Evolutionary conservation across 768 basidiomycete species (phyloP).

Genomic region (Obba rivulosa): DNA sequence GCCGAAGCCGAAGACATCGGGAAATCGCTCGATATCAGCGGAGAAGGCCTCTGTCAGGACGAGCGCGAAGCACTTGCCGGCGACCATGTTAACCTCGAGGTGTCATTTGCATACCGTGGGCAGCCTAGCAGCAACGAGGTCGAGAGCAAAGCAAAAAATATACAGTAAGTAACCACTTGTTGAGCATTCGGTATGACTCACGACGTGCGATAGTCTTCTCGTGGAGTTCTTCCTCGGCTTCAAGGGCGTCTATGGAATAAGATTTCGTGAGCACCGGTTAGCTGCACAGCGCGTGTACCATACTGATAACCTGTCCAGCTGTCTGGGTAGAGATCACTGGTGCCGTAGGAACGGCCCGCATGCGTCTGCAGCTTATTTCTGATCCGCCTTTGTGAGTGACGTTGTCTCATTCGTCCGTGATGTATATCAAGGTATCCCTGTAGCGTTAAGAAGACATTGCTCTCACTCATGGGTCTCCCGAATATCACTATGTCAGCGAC

Average conservation of each 20-base stretch:
- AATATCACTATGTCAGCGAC: slow-evolving; percentile 58
- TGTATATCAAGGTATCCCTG: background rate
- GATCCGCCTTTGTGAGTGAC: slow-evolving; percentile 51
- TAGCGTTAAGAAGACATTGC: slow-evolving; percentile 39
- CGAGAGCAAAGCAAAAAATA: slow-evolving; percentile 42
- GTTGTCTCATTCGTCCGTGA: background rate
- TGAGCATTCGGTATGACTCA: too few relatives aligned
- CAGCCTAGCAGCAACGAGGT: slow-evolving; percentile 36
- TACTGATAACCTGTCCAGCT: slow-evolving; percentile 35
- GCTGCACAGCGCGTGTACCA: background rate
- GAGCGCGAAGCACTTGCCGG: slow-evolving; percentile 30
- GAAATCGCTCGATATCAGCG: slow-evolving; percentile 5
- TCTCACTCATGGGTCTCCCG: slow-evolving; percentile 71
- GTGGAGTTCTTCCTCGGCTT: slow-evolving; percentile 64
- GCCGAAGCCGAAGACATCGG: slow-evolving; percentile 25
- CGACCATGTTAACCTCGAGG: slow-evolving; percentile 60
- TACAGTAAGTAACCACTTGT: slow-evolving; percentile 31
- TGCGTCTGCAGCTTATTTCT: slow-evolving; percentile 70
- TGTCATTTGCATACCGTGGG: slow-evolving; percentile 64
- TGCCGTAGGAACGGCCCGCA: slow-evolving; percentile 54
- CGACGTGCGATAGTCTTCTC: slow-evolving; percentile 35
- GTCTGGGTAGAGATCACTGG: slow-evolving; percentile 72
- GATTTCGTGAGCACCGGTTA: slow-evolving; percentile 19
- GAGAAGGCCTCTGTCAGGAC: slow-evolving; percentile 6
- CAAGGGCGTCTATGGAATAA: slow-evolving; percentile 33